phyloP scores from a whole-genome alignment of 2,329 filamentous ascomycete genomes.

The Cladosporium halotolerans region DNA sequence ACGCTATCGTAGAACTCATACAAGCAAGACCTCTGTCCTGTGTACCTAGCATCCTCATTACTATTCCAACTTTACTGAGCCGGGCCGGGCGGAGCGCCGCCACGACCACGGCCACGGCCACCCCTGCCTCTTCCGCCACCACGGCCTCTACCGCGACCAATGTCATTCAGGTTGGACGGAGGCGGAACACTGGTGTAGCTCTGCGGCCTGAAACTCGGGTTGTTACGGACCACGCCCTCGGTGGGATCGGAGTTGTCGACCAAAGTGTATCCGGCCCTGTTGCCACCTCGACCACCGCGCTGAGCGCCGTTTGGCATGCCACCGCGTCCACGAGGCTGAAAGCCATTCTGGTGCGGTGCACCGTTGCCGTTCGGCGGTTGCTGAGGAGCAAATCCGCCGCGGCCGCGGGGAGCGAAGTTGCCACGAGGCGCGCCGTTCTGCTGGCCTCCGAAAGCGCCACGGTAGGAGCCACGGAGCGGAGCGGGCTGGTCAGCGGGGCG shows the following conservation, averaged over 20 bases:
- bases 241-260: constrained; percentile 46
- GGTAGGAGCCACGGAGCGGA: constrained; percentile 53
- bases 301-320: constrained; percentile 28
- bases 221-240: constrained; percentile 49
- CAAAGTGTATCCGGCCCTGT: constrained; percentile 40
- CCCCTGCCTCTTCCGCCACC: constrained; percentile 18
- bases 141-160: constrained; percentile 22
- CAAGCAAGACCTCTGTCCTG: too few relatives aligned
- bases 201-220: constrained; percentile 51
- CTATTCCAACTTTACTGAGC: neutral
- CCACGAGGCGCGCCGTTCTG: constrained; percentile 24
- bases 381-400: constrained; percentile 29
- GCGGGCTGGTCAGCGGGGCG: constrained; percentile 50
- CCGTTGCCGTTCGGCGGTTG: constrained; percentile 12
- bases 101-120: constrained; percentile 15
- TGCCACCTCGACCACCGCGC: constrained; percentile 32
- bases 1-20: too few relatives aligned
- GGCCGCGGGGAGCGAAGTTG: constrained; percentile 27
- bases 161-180: constrained; percentile 49
- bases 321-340: constrained; percentile 21
- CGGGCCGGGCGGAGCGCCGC: constrained; percentile 6
- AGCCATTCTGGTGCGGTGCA: constrained; percentile 12
- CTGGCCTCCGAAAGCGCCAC: constrained; percentile 48
- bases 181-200: constrained; percentile 51
- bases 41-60: too few relatives aligned